Conservation (phyloP, 306 rosid genomes). For the Cucurbita argyrosperma region DNA sequence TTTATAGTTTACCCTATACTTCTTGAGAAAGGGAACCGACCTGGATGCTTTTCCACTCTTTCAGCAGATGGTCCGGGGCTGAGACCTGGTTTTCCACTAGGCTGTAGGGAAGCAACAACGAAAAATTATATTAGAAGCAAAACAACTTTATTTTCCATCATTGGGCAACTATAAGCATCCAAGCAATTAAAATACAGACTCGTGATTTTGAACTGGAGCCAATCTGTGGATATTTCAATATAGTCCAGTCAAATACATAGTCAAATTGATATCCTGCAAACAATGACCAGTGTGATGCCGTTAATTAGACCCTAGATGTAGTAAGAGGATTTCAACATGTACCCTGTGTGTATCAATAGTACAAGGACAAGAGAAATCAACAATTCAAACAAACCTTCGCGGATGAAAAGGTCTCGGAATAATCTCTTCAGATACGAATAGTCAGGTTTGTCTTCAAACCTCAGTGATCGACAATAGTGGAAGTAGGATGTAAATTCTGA, state of each 20-base stretch:
- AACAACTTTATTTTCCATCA: not conserved
- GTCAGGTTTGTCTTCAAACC: slow-evolving; percentile 15
- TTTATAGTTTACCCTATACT: slow-evolving; percentile 13
- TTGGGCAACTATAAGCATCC: not conserved
- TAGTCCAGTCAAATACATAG: slow-evolving; percentile 66
- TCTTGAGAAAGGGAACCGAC: slow-evolving; percentile 22
- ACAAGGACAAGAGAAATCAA: not conserved
- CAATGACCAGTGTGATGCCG: not conserved
- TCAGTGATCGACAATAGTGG: slow-evolving; percentile 13
- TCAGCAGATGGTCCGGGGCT: slow-evolving; percentile 58
- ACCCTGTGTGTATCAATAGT: not conserved
- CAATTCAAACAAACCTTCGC: slow-evolving; percentile 3
- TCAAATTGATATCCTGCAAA: slow-evolving; percentile 53
- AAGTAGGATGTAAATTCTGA: slow-evolving; percentile 13
- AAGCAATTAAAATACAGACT: not conserved
- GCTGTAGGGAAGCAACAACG: slow-evolving; percentile 29
- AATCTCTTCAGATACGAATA: slow-evolving; percentile 13
- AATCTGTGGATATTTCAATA: slow-evolving; percentile 49
- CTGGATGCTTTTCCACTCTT: slow-evolving; percentile 64
- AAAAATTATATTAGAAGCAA: slow-evolving; percentile 11
- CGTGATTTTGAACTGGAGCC: slow-evolving; percentile 10
- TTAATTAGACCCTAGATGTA: not conserved
- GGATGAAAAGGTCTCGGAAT: slow-evolving; percentile 14
- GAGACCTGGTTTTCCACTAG: slow-evolving; percentile 56
- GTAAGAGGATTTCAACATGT: not conserved